A percentile compares a stretch with the other conserved stretches of the same genome.
Conservation (phyloP, 805 yeast genomes). For the Saccharomycopsis fermentans region DNA sequence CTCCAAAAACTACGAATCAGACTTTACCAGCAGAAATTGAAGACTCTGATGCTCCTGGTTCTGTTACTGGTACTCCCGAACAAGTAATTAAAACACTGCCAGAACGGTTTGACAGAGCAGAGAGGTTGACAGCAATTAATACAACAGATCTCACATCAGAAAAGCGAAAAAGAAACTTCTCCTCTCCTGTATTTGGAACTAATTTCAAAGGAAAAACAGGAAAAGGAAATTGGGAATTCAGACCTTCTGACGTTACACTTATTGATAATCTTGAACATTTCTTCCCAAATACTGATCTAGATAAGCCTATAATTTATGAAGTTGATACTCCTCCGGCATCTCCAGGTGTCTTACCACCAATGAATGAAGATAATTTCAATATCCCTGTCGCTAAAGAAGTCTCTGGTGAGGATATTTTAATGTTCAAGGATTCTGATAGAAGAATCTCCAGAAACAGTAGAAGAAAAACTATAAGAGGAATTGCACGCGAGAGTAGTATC, state of each 20-base stretch:
- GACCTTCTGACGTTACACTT: slow-evolving; percentile 93
- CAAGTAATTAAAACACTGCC: background rate
- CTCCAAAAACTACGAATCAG: slow-evolving; percentile 23
- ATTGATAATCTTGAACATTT: slow-evolving; percentile 85
- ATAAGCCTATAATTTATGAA: slow-evolving; percentile 77
- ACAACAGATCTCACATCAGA: slow-evolving; percentile 1
- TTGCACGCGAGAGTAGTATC: slow-evolving; percentile 82
- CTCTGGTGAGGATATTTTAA: slow-evolving; percentile 23
- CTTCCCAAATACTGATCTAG: slow-evolving; percentile 88
- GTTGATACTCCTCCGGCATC: slow-evolving; percentile 52
- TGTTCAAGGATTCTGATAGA: slow-evolving; percentile 18
- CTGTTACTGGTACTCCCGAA: background rate
- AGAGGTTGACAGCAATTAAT: slow-evolving; percentile 1
- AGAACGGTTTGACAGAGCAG: slow-evolving; percentile 21
- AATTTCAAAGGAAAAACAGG: background rate
- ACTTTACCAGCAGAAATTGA: background rate
- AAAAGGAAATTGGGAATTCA: slow-evolving; percentile 46
- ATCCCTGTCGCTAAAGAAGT: slow-evolving; percentile 1
- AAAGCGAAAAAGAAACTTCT: background rate
- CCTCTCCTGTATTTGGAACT: background rate
- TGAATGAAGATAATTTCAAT: slow-evolving; percentile 6
- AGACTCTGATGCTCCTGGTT: slow-evolving; percentile 1
- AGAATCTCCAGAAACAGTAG: slow-evolving; percentile 39
- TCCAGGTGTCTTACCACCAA: slow-evolving; percentile 24
- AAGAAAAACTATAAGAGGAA: slow-evolving; percentile 85